These are phyloP conservation scores for Xeromyces bisporus DNA, from an alignment of 495 filamentous ascomycete species.

Conservation along the genomic window DNA sequence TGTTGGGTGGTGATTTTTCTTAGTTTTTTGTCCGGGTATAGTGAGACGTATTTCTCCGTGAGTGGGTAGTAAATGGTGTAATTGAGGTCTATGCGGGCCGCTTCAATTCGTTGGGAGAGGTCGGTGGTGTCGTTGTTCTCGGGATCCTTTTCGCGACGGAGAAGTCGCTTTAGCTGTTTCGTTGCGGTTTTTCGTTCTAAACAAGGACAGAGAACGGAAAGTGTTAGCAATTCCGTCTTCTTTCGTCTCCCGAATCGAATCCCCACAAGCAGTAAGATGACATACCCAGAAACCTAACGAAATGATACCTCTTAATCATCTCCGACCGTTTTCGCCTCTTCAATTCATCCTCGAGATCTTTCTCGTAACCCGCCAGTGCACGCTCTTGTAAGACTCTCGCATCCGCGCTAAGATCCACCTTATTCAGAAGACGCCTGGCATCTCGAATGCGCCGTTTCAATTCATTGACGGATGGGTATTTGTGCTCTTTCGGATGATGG, in stretches of 20 bases:
- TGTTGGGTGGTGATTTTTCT: constrained; percentile 5
- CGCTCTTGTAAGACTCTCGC: constrained; percentile 62
- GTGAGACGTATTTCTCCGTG: constrained; percentile 57
- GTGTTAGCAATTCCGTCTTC: too few species aligned
- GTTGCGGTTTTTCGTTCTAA: constrained; percentile 74
- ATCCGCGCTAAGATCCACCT: constrained; percentile 51
- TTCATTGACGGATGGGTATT: constrained; percentile 31
- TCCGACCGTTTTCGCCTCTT: constrained; percentile 43
- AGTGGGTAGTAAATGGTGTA: constrained; percentile 77
- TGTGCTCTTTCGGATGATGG: constrained; percentile 15
- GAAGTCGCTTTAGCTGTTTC: constrained; percentile 46
- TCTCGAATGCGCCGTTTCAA: constrained; percentile 37
- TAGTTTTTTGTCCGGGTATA: constrained; percentile 41
- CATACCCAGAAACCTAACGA: constrained; percentile 74
- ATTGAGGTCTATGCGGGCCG: constrained; percentile 63
- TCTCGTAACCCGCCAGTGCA: constrained; percentile 57
- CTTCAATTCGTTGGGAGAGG: constrained; percentile 43
- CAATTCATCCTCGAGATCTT: constrained; percentile 50
- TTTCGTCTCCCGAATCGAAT: too few species aligned
- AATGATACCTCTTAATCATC: constrained; percentile 82
- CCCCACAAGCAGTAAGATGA: too few species aligned
- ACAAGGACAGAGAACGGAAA: too few species aligned
- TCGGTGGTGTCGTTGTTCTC: constrained; percentile 22
- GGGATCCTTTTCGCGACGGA: constrained; percentile 29
- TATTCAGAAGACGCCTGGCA: constrained; percentile 40